Conservation (phyloP, 1,284 basidiomycete genomes). For the Leccinum pseudoinsigne region DNA sequence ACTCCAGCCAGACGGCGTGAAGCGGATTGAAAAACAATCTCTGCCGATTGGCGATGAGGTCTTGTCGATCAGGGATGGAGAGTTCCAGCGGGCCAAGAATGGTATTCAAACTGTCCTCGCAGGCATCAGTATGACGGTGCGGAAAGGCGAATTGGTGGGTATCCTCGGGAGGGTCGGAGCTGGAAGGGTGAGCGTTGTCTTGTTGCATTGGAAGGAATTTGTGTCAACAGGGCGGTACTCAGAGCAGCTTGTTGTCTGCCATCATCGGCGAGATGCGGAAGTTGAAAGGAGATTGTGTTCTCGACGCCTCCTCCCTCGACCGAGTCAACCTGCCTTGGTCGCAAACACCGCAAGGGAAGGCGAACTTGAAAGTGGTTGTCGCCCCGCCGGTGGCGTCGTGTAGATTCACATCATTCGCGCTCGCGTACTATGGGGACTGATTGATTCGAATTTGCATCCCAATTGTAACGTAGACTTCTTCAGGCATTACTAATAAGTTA, state of each 20-base stretch:
- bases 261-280: slow-evolving; percentile 90
- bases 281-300: slow-evolving; percentile 58
- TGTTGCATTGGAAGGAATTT: neutral
- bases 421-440: too few relatives aligned
- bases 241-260: slow-evolving; percentile 74
- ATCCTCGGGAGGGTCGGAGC: slow-evolving; percentile 91
- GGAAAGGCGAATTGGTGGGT: slow-evolving; percentile 85
- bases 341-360: too few relatives aligned
- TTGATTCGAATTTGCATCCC: too few relatives aligned
- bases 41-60: slow-evolving; percentile 66
- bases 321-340: too few relatives aligned
- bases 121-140: slow-evolving; percentile 75
- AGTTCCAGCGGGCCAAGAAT: slow-evolving; percentile 76
- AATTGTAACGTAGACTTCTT: too few relatives aligned
- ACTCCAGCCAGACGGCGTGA: slow-evolving; percentile 75
- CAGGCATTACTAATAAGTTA: slow-evolving; percentile 2
- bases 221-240: neutral
- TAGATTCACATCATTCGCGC: too few relatives aligned
- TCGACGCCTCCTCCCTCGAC: slow-evolving; percentile 14
- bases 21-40: slow-evolving; percentile 44
- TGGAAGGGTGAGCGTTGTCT: slow-evolving; percentile 68
- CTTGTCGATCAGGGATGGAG: slow-evolving; percentile 69
- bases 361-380: too few relatives aligned
- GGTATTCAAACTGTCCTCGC: slow-evolving; percentile 66
- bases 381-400: too few relatives aligned